These are phyloP conservation scores for Yarrowia sp. DNA, from an alignment of 805 yeast species.

Conservation along the genomic window DNA sequence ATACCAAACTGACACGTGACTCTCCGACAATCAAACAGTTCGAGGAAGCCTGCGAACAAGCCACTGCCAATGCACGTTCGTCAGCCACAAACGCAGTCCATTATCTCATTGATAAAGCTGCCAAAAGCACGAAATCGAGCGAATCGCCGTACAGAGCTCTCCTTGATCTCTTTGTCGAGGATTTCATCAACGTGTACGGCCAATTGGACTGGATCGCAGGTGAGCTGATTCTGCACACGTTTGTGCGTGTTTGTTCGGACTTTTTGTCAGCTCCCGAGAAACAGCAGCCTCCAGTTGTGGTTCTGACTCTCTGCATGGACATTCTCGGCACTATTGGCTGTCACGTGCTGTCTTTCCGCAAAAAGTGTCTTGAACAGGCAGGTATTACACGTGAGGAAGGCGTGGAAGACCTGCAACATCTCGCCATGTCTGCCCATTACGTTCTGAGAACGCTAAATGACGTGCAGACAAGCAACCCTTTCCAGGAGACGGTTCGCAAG, in stretches of 20 bases:
- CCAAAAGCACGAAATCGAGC: constrained; percentile 43
- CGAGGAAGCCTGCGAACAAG: constrained; percentile 28
- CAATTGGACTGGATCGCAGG: constrained; percentile 70
- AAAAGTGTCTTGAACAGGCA: constrained; percentile 3
- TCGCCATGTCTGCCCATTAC: constrained; percentile 20
- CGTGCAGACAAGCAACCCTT: constrained; percentile 3
- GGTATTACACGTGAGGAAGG: constrained; percentile 6
- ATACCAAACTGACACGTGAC: constrained; percentile 39
- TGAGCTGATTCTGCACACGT: constrained; percentile 57
- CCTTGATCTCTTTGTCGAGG: constrained; percentile 64
- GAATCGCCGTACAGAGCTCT: constrained; percentile 44
- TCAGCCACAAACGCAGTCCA: constrained; percentile 43
- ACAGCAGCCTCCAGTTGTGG: constrained; percentile 39
- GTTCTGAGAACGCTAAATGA: constrained; percentile 13
- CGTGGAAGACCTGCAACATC: constrained; percentile 14
- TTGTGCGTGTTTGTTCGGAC: constrained; percentile 49
- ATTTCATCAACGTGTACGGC: constrained; percentile 58
- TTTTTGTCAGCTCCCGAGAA: constrained; percentile 33
- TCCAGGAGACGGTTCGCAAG: constrained; percentile 3
- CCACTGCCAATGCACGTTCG: constrained; percentile 41
- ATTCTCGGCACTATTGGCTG: constrained; percentile 62
- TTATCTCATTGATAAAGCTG: constrained; percentile 44
- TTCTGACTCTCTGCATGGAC: constrained; percentile 64
- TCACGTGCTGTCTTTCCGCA: constrained; percentile 13
- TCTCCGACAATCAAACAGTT: constrained; percentile 36